These are phyloP conservation scores for Fomitopsis serialis DNA, from an alignment of 768 basidiomycete species.

Conservation along the genomic window DNA sequence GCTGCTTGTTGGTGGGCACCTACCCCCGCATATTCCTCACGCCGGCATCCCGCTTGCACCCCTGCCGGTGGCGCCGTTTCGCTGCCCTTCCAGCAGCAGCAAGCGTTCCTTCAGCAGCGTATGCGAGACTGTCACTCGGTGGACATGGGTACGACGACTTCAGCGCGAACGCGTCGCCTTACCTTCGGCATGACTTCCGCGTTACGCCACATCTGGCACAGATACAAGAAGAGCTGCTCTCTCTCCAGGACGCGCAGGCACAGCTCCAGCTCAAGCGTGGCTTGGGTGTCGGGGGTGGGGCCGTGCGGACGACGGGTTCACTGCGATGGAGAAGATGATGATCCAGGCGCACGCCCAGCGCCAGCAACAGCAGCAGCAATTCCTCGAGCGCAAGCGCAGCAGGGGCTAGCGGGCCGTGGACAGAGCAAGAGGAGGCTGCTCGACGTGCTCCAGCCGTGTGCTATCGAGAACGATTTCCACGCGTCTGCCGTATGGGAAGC, in stretches of 20 bases:
- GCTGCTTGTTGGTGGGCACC: neutral
- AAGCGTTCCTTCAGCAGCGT: neutral
- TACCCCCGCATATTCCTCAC: neutral
- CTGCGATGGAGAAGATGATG: conserved; percentile 63
- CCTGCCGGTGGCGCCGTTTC: no score
- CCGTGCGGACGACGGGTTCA: conserved; percentile 52
- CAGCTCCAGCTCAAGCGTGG: conserved; percentile 16
- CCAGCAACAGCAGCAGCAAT: conserved; percentile 12
- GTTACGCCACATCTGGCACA: conserved; percentile 1
- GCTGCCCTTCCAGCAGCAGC: neutral
- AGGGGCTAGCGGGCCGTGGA: neutral
- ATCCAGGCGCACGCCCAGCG: conserved; percentile 45
- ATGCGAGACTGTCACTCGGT: neutral
- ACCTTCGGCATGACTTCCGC: conserved; percentile 3
- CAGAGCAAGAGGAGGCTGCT: conserved; percentile 15
- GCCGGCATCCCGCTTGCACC: neutral
- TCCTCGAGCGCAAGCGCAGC: conserved; percentile 25
- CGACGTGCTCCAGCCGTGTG: conserved; percentile 11
- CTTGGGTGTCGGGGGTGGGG: conserved; percentile 3
- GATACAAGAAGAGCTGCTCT: neutral
- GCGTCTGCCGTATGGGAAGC: conserved; percentile 9
- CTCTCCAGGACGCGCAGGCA: conserved; percentile 2
- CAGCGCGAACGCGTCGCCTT: neutral
- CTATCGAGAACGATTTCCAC: conserved; percentile 34
- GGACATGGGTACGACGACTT: neutral